Conservation (phyloP, 306 rosid species). For the Heteromeles arbutifolia region DNA sequence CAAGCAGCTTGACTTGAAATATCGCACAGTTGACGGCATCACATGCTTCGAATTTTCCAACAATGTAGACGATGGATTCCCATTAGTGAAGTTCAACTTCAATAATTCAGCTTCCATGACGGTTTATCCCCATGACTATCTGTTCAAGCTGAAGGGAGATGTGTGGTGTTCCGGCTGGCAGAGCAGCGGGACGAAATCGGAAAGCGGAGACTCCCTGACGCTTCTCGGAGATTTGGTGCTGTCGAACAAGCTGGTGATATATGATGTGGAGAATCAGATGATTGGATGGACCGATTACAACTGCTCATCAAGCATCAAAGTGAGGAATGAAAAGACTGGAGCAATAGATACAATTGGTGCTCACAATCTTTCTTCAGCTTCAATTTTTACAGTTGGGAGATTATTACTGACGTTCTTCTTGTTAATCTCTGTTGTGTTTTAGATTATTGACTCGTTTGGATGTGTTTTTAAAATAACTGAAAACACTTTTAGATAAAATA, state of each 20-base stretch:
- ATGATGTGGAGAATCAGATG: conserved; percentile 3
- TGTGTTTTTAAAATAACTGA: no score
- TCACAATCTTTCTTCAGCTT: conserved; percentile 32
- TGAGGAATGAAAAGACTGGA: conserved; percentile 54
- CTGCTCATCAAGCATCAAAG: conserved; percentile 49
- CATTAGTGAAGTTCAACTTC: conserved; percentile 11
- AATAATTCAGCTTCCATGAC: conserved; percentile 7
- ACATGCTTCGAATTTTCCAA: conserved; percentile 36
- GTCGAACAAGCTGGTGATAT: conserved; percentile 12
- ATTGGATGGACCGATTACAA: conserved; percentile 16
- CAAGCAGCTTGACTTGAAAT: conserved; percentile 32
- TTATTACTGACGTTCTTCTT: neutral
- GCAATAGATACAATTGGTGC: conserved; percentile 42
- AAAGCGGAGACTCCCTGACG: neutral
- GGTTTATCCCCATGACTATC: conserved; percentile 8
- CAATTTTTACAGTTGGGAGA: neutral
- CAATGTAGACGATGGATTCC: neutral
- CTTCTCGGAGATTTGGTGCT: conserved; percentile 8
- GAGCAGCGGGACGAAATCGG: conserved; percentile 2
- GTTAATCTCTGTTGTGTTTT: neutral
- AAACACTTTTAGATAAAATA: no score
- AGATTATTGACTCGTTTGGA: no score
- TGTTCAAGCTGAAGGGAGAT: conserved; percentile 5
- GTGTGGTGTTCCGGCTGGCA: conserved; percentile 14
- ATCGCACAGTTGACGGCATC: conserved; percentile 38